Base-by-base conservation (phyloP, 371 early-diverging fungal species). In the Batrachochytrium dendrobatidis region DNA sequence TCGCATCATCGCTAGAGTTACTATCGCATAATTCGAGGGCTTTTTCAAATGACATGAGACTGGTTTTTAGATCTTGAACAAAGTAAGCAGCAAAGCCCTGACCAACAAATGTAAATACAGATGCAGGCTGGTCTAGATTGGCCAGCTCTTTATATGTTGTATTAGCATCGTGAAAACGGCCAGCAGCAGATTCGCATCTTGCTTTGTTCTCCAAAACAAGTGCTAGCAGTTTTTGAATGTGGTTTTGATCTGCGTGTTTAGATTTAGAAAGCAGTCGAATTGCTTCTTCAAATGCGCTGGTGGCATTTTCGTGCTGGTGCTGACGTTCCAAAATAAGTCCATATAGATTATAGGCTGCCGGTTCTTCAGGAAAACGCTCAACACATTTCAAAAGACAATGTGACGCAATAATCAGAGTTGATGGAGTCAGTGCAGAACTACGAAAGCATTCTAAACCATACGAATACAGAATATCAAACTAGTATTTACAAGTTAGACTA, bases 31-130 rank as follows among this genome's bases (percentile, higher is more conserved):
- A 77, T 25, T 76, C 75, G 62, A 89, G 67, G 2, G 89, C 89
- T 31, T 67, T 56, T 65, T 92, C 91, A 65, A 92, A 91, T 66
- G 77, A 72, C 1, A 60, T 55, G 49, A 95, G 62, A 44, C 87
- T 83, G 30, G 81, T 82, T 53, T 85, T 78, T 43, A 90, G 69
- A 46, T 83, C 72, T 10, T 79, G 77, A 18, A 69, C 66, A 66
- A 90, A 91, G 60, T 86, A 92, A 60, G 87, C 74, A 6, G 92
- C 84, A 50, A 89, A 56, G 26, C 93, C 91, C 39, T 74, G 79
- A 34, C 88, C 88, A 10, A 91, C 66, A 35, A 75, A 73, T 7
- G 80, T 59, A 29, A 56, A 66, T 7, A 58, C 58, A 25, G 62
- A 60, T 24, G 26, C 29, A 18, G 44, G 34, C 4, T 32, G 34